Evolutionary conservation across 2,329 filamentous ascomycete genomes (phyloP).

Genomic region (Diaporthe sp.): DNA sequence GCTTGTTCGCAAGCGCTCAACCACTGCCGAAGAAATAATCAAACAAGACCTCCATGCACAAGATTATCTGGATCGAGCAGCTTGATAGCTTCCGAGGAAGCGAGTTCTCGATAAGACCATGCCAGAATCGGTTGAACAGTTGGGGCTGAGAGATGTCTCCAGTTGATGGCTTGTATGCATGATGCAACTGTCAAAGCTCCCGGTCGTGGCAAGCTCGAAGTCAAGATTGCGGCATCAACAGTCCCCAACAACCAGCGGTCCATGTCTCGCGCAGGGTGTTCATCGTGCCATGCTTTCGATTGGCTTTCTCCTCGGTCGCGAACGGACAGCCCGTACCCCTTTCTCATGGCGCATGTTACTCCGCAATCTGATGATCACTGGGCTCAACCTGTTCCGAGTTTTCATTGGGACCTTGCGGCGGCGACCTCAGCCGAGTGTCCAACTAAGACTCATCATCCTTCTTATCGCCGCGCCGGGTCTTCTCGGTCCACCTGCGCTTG

Average conservation of each 20-base stretch:
- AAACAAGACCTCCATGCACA: too few species aligned
- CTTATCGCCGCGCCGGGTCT: slow-evolving; percentile 58
- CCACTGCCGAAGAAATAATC: neutral
- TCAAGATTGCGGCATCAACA: neutral
- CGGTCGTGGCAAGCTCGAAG: neutral
- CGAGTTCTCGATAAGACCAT: neutral
- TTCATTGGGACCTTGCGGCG: neutral
- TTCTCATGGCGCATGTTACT: too few species aligned
- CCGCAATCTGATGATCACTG: neutral
- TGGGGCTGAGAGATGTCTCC: neutral
- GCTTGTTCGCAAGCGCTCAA: neutral
- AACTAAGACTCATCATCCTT: slow-evolving; percentile 49
- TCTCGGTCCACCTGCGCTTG: slow-evolving; percentile 81
- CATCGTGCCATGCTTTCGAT: neutral
- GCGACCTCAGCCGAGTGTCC: slow-evolving; percentile 23
- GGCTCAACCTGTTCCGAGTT: neutral
- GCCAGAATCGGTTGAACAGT: neutral
- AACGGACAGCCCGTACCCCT: neutral
- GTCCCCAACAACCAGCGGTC: neutral
- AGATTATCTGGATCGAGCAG: neutral
- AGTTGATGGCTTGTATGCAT: neutral
- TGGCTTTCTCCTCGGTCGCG: neutral
- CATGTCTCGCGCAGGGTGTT: neutral
- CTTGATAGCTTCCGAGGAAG: neutral
- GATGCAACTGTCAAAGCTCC: neutral